Base-by-base conservation (phyloP, 1,139 yeast species). In the Trichomonascaceae sp. region DNA sequence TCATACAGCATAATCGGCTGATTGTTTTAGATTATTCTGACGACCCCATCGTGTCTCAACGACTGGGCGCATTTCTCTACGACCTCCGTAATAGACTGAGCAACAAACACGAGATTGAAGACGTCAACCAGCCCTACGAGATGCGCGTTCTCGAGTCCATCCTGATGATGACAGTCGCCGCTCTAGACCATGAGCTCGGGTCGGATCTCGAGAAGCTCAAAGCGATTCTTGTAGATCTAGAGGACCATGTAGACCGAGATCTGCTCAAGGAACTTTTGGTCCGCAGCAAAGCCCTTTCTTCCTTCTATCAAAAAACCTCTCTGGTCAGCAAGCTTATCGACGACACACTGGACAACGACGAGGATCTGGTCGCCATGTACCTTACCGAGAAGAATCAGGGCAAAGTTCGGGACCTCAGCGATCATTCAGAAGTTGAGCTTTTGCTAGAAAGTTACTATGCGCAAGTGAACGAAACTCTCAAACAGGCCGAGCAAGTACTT, bases 381-480 rank as follows among this genome's bases (percentile, higher is more conserved):
- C 59, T 87, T 35, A 71, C 82, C 0, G 70, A 67, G 16, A 60
- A 59, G 36, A 40, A 42, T 16, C 16, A 14, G 9, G 43, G 43
- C 17, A 39, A 34, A n/a, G 27, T 17, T 5, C 39, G 47, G 17
- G 48, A 44, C 20, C 29, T 32, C 3, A 32, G 35, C 17, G 54
- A 56, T 31, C 57, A 54, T 35, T 54, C 54, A n/a, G 96, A 87
- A 44, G 67, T 85, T 23, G 97, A 87, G 54, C 75, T 87, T 75
- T 66, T 87, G 33, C 56, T 87, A 29, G 98, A 87, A 50, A 74
- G 95, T 0, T 87, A 87, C 57, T 84, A 82, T 57, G 79, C 80
- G 39, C 96, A 87, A 47, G 78, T 89, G 50, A 97, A 87, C 48
- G 97, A 89, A 58, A 76, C 82, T 47, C 97, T 87, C 2, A 97